Conservation (phyloP, 176 grass and related monocot species). For the Oryza punctata region DNA sequence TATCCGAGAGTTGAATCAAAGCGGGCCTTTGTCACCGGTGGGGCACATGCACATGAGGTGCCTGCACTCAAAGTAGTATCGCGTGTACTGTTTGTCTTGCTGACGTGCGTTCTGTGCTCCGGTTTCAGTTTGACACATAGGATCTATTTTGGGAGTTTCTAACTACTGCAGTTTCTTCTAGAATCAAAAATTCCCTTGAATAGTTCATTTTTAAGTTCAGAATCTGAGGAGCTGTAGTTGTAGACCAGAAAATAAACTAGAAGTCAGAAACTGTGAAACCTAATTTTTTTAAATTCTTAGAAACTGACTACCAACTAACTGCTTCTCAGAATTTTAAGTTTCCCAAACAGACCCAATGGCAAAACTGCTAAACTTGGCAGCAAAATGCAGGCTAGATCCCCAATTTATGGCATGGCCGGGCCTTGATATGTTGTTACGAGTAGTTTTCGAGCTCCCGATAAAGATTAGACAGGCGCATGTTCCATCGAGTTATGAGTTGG, state of each 20-base stretch:
- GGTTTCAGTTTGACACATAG: background rate
- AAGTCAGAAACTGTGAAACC: too few species aligned
- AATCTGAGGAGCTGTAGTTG: too few species aligned
- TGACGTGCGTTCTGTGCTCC: background rate
- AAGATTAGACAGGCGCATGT: conserved; percentile 33
- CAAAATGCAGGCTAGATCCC: background rate
- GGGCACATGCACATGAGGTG: conserved; percentile 34
- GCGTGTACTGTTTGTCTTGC: conserved; percentile 1
- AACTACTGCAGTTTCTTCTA: too few species aligned
- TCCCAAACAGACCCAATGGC: too few species aligned
- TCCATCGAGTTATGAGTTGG: background rate
- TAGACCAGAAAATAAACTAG: too few species aligned
- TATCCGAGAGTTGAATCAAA: background rate
- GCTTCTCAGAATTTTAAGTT: too few species aligned
- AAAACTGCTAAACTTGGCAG: background rate
- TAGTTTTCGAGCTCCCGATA: background rate
- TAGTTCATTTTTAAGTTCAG: too few species aligned
- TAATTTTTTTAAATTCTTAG: too few species aligned
- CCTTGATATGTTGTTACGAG: conserved; percentile 24
- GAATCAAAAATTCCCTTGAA: too few species aligned
- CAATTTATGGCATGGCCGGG: conserved; percentile 13
- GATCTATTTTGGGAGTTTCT: too few species aligned
- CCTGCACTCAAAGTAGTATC: background rate
- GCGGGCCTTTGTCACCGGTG: background rate
- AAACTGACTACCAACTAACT: too few species aligned